These are phyloP conservation scores for Pleurotus salmoneostramineus DNA, from an alignment of 768 basidiomycete genomes.

Conservation along the genomic window DNA sequence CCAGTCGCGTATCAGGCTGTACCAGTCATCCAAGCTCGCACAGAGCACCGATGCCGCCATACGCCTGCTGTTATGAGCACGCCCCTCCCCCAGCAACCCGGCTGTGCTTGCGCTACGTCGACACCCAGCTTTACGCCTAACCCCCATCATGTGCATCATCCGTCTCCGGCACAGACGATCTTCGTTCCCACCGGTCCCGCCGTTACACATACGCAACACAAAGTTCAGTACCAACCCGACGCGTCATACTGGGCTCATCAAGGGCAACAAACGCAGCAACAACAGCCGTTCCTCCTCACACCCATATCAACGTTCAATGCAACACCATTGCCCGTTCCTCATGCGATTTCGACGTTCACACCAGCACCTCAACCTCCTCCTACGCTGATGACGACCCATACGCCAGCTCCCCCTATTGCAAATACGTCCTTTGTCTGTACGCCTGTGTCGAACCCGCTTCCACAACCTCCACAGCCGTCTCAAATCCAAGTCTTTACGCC, in stretches of 20 bases:
- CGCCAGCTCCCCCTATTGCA: neutral
- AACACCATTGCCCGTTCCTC: neutral
- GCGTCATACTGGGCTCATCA: too few species aligned
- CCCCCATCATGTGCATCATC: neutral
- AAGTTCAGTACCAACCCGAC: too few species aligned
- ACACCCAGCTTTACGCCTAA: neutral
- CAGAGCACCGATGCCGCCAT: neutral
- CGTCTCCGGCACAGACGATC: neutral
- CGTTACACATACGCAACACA: neutral
- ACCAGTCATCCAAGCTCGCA: neutral
- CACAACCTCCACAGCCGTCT: neutral
- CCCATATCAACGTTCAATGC: neutral
- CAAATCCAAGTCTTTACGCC: neutral
- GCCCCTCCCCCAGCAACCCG: neutral
- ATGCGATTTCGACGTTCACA: neutral
- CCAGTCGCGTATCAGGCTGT: neutral
- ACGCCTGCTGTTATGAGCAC: neutral
- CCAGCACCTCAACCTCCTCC: neutral
- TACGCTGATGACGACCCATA: neutral
- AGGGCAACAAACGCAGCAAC: too few species aligned
- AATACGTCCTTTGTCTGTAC: too few species aligned
- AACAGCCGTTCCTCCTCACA: neutral
- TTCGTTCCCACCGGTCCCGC: neutral
- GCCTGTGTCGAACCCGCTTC: neutral
- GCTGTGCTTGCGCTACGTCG: neutral